Conservation (phyloP, 495 filamentous ascomycete genomes). For the Xylaria castorea region DNA sequence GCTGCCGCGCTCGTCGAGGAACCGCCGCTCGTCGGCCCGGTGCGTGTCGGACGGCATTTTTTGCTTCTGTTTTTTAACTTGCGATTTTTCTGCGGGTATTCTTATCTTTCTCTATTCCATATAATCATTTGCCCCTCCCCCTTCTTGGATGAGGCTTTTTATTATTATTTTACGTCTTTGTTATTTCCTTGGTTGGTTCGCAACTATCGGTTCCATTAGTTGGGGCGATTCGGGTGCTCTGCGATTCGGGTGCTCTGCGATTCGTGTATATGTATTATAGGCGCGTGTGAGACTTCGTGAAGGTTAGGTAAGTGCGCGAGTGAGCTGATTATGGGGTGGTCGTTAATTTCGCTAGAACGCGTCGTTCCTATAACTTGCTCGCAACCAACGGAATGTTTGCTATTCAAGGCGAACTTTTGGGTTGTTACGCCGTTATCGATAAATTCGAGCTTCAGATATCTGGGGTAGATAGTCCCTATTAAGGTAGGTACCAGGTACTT, state of each 20-base stretch:
- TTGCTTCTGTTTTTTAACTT: not conserved
- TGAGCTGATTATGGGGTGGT: not conserved
- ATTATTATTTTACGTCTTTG: not conserved
- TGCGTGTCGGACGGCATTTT: constrained; percentile 53
- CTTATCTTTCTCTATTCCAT: too few relatives aligned
- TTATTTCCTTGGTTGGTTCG: not conserved
- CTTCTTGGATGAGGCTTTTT: not conserved
- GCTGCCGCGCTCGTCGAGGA: constrained; percentile 77
- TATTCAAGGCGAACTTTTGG: not conserved
- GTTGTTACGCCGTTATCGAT: constrained; percentile 8
- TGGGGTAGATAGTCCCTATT: too few relatives aligned
- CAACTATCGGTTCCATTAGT: not conserved
- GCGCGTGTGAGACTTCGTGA: not conserved
- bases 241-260: not conserved
- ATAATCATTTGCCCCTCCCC: not conserved
- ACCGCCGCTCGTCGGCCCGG: constrained; percentile 74
- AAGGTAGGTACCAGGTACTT: not conserved
- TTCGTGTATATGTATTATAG: not conserved
- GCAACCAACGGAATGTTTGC: not conserved
- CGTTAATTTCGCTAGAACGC: not conserved
- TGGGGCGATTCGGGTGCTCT: not conserved
- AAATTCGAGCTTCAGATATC: not conserved
- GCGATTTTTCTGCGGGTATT: not conserved
- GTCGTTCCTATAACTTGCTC: not conserved
- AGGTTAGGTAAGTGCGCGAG: not conserved